Evolutionary conservation across 176 grass and related monocot species (phyloP), one percentile per base, ranked within the genome.

Genomic region (Eremochloa ophiuroides): DNA sequence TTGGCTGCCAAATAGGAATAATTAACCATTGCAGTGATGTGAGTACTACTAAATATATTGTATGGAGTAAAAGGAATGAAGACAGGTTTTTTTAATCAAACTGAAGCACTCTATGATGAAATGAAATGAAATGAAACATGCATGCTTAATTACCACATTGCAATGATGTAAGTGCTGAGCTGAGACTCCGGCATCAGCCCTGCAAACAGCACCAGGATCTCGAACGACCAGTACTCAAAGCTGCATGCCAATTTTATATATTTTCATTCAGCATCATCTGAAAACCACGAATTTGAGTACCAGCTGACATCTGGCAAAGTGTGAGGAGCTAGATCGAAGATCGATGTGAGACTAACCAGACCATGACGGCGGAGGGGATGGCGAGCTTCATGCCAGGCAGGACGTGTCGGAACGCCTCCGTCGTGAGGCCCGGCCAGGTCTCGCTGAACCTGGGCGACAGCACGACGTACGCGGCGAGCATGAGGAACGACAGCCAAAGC

Each of bases 151-250:
- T 62, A 89, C 91, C 83, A 84, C 68, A 93, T 85, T 7, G 91
- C 88, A 18, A 93, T 74, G 60, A 93, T 80, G 46, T 87, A 93
- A 34, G 91, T 87, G 60, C 88, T 89, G 23, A 89, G 37, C 30
- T 82, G 85, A 44, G 87, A 86, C 50, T 89, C 40, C 13, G 91
- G 84, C 80, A 90, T 86, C 47, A 93, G 66, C 27, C 91, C 87
- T 1, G 87, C 88, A 30, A 89, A 44, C 31, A 89, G 71, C 33
- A 93, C 87, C 23, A 93, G 28, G 20, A 90, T 43, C 87, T 93
- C 84, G 23, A 93, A 85, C 44, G 87, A 77, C 87, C 91, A 93
- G 77, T 87, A 85, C 73, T 90, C 85, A 0, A 93, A 85, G 80
- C 90, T 92, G 80, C 23, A 60, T 5, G 44, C 15, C 33, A 34